phyloP scores from a whole-genome alignment of 2,329 filamentous ascomycete species.

The Sporothrix euskadiensis region DNA sequence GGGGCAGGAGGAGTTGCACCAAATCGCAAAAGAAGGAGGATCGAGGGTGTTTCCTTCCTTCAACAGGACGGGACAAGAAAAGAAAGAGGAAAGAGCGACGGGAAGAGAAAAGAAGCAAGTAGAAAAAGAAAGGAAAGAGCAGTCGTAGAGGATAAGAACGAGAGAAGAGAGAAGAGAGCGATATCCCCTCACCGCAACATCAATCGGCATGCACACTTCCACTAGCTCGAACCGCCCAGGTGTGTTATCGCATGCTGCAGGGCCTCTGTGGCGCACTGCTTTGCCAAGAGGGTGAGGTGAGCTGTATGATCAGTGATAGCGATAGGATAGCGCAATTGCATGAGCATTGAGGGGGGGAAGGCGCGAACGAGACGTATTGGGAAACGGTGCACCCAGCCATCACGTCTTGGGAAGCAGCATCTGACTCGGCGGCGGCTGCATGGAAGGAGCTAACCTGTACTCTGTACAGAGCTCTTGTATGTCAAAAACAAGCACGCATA shows the following conservation, averaged over 20 bases:
- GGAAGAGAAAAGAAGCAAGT: background rate
- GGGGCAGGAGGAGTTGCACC: no score
- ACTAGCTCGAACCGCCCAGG: background rate
- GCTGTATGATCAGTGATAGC: background rate
- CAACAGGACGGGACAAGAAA: background rate
- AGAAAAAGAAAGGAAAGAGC: background rate
- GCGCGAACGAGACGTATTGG: background rate
- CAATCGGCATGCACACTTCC: background rate
- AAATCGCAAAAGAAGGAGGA: background rate
- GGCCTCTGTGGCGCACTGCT: background rate
- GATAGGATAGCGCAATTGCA: background rate
- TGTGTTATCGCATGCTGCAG: constrained; percentile 7
- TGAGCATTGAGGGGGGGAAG: background rate
- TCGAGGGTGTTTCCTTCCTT: background rate
- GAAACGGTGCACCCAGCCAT: background rate
- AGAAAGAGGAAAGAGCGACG: background rate
- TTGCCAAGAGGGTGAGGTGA: constrained; percentile 11
- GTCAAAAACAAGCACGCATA: background rate
- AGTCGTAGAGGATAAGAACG: background rate
- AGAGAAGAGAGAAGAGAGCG: background rate
- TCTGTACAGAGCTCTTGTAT: background rate
- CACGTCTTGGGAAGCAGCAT: background rate
- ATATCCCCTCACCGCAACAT: background rate
- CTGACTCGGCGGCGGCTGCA: background rate
- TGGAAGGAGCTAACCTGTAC: background rate